phyloP scores from a whole-genome alignment of 139 green algal genomes.

The Haematococcus sp. region DNA sequence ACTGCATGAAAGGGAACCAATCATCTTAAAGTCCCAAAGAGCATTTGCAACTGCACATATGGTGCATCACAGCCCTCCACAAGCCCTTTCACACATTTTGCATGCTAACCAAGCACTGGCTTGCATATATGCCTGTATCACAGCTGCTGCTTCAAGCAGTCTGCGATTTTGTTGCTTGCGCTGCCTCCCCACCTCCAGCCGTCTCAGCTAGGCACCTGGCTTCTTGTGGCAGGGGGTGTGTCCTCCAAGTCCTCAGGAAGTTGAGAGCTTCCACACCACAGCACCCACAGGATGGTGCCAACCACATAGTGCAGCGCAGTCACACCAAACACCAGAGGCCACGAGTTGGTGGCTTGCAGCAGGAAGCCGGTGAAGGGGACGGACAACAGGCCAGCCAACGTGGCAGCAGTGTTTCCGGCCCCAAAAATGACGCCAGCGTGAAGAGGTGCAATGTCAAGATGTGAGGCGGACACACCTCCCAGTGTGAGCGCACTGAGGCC shows the following conservation, averaged over 20 bases:
- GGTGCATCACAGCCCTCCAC: too few species aligned
- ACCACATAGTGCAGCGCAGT: slow-evolving; percentile 66
- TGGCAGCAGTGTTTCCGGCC: slow-evolving; percentile 72
- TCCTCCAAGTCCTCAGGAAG: slow-evolving; percentile 46
- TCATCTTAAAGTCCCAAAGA: too few species aligned
- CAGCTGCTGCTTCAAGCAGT: too few species aligned
- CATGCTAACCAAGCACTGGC: too few species aligned
- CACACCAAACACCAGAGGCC: slow-evolving; percentile 74
- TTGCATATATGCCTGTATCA: too few species aligned
- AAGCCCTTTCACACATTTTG: too few species aligned
- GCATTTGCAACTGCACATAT: too few species aligned
- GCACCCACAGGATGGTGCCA: slow-evolving; percentile 49
- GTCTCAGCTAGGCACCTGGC: too few species aligned
- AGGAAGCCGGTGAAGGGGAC: slow-evolving; percentile 65
- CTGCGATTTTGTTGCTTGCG: too few species aligned
- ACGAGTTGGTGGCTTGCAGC: slow-evolving; percentile 57
- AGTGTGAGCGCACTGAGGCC: slow-evolving; percentile 73
- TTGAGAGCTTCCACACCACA: slow-evolving; percentile 53
- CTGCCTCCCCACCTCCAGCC: too few species aligned
- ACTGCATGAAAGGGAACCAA: too few species aligned
- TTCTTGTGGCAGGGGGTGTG: too few species aligned
- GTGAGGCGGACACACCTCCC: slow-evolving; percentile 63
- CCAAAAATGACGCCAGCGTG: slow-evolving; percentile 76
- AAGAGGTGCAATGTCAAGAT: slow-evolving; percentile 74
- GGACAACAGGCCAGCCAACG: slow-evolving; percentile 65